Conservation (phyloP, 768 basidiomycete genomes). For the Grammothele lineata region DNA sequence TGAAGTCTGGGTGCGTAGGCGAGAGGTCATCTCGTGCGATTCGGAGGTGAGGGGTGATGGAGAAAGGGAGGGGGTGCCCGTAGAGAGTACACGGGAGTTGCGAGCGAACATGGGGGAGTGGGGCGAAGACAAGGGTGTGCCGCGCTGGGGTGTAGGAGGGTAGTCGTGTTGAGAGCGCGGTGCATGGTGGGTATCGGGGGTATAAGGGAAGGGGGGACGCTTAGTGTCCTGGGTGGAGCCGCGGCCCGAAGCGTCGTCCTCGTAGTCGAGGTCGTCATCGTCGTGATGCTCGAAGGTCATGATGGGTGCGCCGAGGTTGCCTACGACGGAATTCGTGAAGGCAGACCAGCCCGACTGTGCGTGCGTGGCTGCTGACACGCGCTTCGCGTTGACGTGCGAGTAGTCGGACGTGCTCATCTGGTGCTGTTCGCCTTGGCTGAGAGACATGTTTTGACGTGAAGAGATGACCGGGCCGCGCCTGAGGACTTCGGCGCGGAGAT, state of each 20-base stretch:
- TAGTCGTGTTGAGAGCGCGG: neutral
- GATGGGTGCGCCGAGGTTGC: slow-evolving; percentile 19
- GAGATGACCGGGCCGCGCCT: slow-evolving; percentile 9
- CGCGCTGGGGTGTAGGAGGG: neutral
- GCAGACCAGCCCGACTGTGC: neutral
- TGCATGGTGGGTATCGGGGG: neutral
- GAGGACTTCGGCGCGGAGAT: slow-evolving; percentile 15
- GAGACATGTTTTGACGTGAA: neutral
- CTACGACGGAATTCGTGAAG: slow-evolving; percentile 15
- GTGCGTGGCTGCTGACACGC: neutral
- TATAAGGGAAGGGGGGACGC: neutral
- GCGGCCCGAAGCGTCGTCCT: neutral
- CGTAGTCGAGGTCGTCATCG: slow-evolving; percentile 52
- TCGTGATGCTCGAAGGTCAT: slow-evolving; percentile 41
- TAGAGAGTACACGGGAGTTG: neutral
- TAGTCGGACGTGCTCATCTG: neutral
- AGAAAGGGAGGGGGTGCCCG: neutral
- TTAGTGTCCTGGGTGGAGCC: neutral
- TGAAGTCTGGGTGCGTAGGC: neutral
- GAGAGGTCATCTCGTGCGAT: neutral
- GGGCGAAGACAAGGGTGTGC: neutral
- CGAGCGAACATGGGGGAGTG: neutral
- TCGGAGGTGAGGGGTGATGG: neutral
- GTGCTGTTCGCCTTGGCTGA: slow-evolving; percentile 1
- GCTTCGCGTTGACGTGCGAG: neutral